Evolutionary conservation across 768 basidiomycete species (phyloP), one percentile per base, ranked within the genome.

Genomic region (Tylopilus vinaceipallidus): DNA sequence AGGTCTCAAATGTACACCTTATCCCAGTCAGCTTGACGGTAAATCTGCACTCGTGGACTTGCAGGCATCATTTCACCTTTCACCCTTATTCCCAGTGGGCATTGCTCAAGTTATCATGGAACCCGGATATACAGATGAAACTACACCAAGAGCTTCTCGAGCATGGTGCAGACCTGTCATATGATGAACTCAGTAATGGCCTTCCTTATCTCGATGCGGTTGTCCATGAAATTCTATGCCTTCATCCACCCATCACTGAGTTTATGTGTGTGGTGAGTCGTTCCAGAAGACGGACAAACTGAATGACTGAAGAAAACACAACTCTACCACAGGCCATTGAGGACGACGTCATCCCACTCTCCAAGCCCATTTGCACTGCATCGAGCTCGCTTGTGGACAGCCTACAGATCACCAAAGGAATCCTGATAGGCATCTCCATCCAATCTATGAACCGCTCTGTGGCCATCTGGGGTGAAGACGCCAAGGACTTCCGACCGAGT

Each of bases 331-430:
- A 81, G 73, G 75, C 79, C 0, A 53, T 59, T 1, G 66, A 75
- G 52, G 82, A 86, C 55, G 79, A 83, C 47, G 60, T 82, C 1
- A 71, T 88, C 14, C 84, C 84, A 0, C 73, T 86, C 12, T 71
- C 71, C 2, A 55, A 59, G 3, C 80, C 82, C 4, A 57, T 83
- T n/a, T 60, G 55, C 13, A 76, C 76, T 0, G 52, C 64, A 2
- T 62, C 72, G 0, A 79, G 80, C 0, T 58, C 70, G 27, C 46
- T 57, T 0, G 63, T 77, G 26, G 60, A 67, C 20, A 70, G 63
- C 19, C 59, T 85, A 38, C 38, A 68, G 13, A 64, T 85, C 24
- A 67, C 71, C n/a, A 77, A 77, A 53, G 81, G 77, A 3, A 76
- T 76, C 0, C 52, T 61, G 0, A 55, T 86, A 16, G 45, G 68